These are phyloP conservation scores for Hypoxylon intermedium DNA, from an alignment of 495 filamentous ascomycete species.

Conservation along the genomic window DNA sequence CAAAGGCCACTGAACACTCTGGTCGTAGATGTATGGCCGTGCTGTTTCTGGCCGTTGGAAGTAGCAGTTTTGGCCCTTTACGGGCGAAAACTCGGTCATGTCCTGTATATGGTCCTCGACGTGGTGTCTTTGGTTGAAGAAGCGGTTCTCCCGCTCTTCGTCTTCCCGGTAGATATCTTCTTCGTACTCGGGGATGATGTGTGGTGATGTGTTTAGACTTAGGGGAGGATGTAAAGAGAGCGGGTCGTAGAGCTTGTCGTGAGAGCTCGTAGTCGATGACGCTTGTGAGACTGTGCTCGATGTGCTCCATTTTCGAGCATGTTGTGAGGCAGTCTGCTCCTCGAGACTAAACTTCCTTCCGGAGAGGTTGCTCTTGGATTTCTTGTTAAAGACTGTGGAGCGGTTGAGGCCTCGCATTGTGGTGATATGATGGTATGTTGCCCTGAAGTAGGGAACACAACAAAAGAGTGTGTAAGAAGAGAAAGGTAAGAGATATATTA, in stretches of 20 bases:
- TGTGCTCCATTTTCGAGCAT: constrained; percentile 38
- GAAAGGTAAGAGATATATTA: constrained; percentile 18
- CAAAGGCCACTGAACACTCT: constrained; percentile 39
- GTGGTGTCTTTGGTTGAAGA: constrained; percentile 33
- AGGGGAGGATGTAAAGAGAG: constrained; percentile 43
- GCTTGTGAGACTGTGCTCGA: constrained; percentile 37
- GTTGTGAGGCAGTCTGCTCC: constrained; percentile 17
- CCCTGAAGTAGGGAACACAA: background rate
- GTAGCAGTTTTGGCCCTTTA: constrained; percentile 36
- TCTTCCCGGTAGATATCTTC: constrained; percentile 26
- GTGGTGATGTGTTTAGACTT: constrained; percentile 39
- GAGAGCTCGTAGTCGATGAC: constrained; percentile 18
- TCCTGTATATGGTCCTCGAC: constrained; percentile 33
- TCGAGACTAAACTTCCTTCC: constrained; percentile 22
- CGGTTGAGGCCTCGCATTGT: constrained; percentile 32
- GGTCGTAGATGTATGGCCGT: constrained; percentile 23
- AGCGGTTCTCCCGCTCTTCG: constrained; percentile 35
- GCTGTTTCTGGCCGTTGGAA: constrained; percentile 24
- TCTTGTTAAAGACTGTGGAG: constrained; percentile 39
- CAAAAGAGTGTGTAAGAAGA: constrained; percentile 23
- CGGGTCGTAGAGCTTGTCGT: constrained; percentile 32
- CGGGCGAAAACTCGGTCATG: constrained; percentile 29
- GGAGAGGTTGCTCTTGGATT: constrained; percentile 30
- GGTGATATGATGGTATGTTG: background rate
- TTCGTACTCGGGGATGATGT: constrained; percentile 38